Evolutionary conservation across 2,329 filamentous ascomycete species (phyloP), one percentile per base, ranked within the genome.

Genomic region (Incumbomyces lentus): DNA sequence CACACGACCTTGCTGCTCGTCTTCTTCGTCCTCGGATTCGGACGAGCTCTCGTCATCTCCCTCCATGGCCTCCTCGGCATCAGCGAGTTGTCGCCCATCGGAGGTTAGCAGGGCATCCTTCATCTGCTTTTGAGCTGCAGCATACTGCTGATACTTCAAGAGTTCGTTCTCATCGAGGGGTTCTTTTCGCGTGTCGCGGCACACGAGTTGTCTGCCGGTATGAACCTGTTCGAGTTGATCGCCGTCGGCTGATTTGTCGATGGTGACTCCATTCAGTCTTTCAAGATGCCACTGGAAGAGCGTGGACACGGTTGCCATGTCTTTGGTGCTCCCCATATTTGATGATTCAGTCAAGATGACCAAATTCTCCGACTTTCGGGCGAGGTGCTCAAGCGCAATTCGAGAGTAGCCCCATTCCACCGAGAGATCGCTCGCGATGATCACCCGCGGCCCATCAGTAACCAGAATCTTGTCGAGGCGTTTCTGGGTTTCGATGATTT

Each of bases 361-460:
- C 38, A 96, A 69, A 61, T 95, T 98, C 35, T 81, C 79, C 1
- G 82, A 70, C 53, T 93, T 84, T 49, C 77, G 74, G 0, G 87
- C 87, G 46, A 98, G 73, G 8, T 75, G 74, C 52, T 77, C 79
- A 40, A 98, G 68, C 0, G 89, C 73, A 44, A 90, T 81, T 58
- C 84, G 86, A 0, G 92, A 93, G 59, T 95, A 94, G 0, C 92
- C 92, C 92, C 92, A 98, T 57, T 95, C 87, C 16, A 96, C 68
- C 26, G 86, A 93, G 2, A 81, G 77, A 62, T 96, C 90, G 56
- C 87, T 95, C 2, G 92, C 89, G 47, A 98, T 72, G 43, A 98
- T 92, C 13, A 98, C 88, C 65, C 73, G 58, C 59, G 80, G 74
- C 17, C 68, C 69, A 38, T 64, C 61, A 16, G 71, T 55, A 73